Evolutionary conservation across 1,284 basidiomycete genomes (phyloP).

Genomic region (Hortiboletus rubellus): DNA sequence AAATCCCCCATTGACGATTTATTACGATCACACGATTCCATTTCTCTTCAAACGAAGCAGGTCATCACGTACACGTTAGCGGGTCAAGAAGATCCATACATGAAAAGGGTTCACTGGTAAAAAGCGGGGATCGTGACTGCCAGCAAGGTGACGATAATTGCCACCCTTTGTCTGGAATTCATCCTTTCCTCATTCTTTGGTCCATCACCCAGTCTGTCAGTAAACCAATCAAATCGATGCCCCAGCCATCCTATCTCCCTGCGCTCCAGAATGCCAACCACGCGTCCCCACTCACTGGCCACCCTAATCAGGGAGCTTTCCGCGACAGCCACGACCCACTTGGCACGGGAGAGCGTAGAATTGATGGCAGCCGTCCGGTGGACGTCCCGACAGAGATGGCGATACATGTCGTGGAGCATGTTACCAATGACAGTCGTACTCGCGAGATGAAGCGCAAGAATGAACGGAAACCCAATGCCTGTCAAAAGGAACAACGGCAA

Average conservation of each 20-base stretch:
- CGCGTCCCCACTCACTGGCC: constrained; percentile 50
- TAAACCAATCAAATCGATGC: constrained; percentile 58
- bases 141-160: constrained; percentile 21
- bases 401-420: constrained; percentile 47
- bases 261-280: constrained; percentile 47
- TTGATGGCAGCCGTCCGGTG: constrained; percentile 37
- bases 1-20: no score
- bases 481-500: constrained; percentile 15
- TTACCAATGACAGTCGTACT: constrained; percentile 43
- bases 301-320: constrained; percentile 55
- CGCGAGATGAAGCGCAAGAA: constrained; percentile 27
- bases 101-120: not conserved
- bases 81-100: not conserved
- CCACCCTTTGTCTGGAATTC: constrained; percentile 38
- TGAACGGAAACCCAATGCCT: constrained; percentile 6
- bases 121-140: not conserved
- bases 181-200: constrained; percentile 45
- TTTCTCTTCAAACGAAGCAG: not conserved
- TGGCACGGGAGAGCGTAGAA: constrained; percentile 36
- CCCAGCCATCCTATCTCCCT: constrained; percentile 42
- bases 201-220: constrained; percentile 41
- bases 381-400: constrained; percentile 45
- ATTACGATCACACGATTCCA: no score
- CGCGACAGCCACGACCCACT: constrained; percentile 44
- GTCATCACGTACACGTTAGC: not conserved